phyloP scores from a whole-genome alignment of 192 early-diverging fungal genomes.

The Phycomyces nitens region DNA sequence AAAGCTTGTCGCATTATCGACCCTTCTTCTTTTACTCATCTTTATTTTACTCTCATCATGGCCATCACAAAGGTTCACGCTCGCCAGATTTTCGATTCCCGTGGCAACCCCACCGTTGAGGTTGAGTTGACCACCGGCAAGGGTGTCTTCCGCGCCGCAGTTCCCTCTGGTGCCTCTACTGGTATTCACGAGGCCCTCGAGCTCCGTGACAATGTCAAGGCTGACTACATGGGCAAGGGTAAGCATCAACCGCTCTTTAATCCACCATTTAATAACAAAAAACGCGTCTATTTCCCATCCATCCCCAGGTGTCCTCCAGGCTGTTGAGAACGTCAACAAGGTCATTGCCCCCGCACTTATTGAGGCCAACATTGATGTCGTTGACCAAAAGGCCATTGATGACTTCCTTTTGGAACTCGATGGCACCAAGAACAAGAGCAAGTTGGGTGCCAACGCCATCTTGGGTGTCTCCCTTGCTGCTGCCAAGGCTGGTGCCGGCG shows the following conservation, averaged over 20 bases:
- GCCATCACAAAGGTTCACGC: conserved; percentile 9
- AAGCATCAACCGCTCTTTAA: conserved; percentile 21
- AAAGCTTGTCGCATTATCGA: background rate
- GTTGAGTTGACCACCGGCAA: conserved; percentile 93
- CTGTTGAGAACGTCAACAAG: conserved; percentile 89
- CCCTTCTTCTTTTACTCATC: background rate
- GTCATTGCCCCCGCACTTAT: conserved; percentile 82
- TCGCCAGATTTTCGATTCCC: conserved; percentile 98
- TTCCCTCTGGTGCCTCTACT: conserved; percentile 97
- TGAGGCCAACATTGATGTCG: conserved; percentile 76
- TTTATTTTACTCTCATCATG: conserved; percentile 56
- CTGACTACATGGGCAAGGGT: conserved; percentile 94
- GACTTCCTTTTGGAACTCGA: conserved; percentile 90
- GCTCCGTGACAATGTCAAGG: conserved; percentile 87
- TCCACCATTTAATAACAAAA: background rate
- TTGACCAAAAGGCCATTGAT: conserved; percentile 86
- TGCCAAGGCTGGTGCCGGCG: conserved; percentile 90
- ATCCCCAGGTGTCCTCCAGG: conserved; percentile 77
- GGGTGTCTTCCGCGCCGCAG: conserved; percentile 94
- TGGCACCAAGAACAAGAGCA: conserved; percentile 93
- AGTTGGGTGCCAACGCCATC: conserved; percentile 97
- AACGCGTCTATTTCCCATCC: conserved; percentile 37
- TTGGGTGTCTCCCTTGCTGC: conserved; percentile 97
- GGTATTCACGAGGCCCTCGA: conserved; percentile 99
- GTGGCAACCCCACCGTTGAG: conserved; percentile 98